Evolutionary conservation across 176 grass and related monocot species (phyloP).

Genomic region (Tillandsia leiboldiana): DNA sequence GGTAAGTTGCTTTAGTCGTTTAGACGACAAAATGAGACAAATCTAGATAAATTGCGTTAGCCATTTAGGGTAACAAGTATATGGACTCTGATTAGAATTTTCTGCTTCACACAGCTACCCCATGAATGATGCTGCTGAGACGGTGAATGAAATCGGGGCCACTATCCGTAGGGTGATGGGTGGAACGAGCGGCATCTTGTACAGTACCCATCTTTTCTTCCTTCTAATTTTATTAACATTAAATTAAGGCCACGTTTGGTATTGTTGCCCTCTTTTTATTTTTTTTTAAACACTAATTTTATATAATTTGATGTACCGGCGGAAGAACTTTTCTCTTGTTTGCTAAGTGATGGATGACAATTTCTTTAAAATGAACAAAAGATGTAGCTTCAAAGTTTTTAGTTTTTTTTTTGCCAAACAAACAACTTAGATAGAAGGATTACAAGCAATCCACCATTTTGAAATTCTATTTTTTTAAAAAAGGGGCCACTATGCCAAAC

Average conservation of each 20-base stretch:
- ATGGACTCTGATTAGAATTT: constrained; percentile 20
- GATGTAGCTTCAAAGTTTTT: too few species aligned
- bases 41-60: background rate
- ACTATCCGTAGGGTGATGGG: constrained; percentile 89
- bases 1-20: background rate
- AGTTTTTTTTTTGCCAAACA: too few species aligned
- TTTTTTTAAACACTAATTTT: background rate
- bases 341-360: too few species aligned
- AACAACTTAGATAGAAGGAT: too few species aligned
- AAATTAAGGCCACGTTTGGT: background rate
- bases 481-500: too few species aligned
- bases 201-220: constrained; percentile 20
- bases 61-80: background rate
- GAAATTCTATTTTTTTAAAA: too few species aligned
- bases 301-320: too few species aligned
- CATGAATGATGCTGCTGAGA: constrained; percentile 92
- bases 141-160: constrained; percentile 81
- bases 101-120: constrained; percentile 62
- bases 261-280: background rate
- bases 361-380: too few species aligned
- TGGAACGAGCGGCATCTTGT: constrained; percentile 99
- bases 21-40: background rate
- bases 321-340: too few species aligned
- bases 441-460: too few species aligned
- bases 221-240: background rate